Evolutionary conservation across 2,329 filamentous ascomycete species (phyloP), one percentile per base, ranked within the genome.

Genomic region (Ceratocystiopsis sp.): DNA sequence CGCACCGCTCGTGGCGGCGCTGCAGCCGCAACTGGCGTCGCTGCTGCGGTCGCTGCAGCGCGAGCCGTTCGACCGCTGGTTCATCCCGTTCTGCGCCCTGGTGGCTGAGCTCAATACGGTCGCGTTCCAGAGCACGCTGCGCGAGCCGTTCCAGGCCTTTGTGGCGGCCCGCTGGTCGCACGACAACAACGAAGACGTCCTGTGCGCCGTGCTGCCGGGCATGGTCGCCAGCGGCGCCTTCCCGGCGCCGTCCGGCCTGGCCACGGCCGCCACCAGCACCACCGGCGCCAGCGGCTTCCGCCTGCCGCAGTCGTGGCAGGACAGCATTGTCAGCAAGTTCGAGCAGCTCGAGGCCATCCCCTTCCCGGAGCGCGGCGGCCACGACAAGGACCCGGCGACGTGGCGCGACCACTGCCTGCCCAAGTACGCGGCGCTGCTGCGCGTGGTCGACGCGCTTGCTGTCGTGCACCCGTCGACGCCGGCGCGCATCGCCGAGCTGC

Each of bases 71-170:
- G 73, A 79, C 53, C 61, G 61, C 42, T 80, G 78, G 65, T 96
- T 94, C 57, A 70, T 96, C 37, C 71, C 78, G 0, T 94, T 96
- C 59, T 95, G 85, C 59, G 79, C 80, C 14, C 78, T 84, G 42
- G 78, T 91, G 51, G 79, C 84, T 0, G 73, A 84, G 43, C 66
- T 93, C 34, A 78, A 86, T 38, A 57, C 70, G 2, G 73, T 79
- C 42, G 73, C 83, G 35, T 98, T 96, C 55, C 73, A 77, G 43
- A 78, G 75, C 49, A 65, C 95, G n/a, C 70, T 93, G 32, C 67
- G 87, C 9, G 79, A 76, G 35, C 78, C 83, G 45, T 86, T 96
- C 51, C 84, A 93, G 58, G 84, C 75, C 73, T 95, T 91, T 53
- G 69, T 94, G 48, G 65, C 77, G 32, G 69, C 69, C 8, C 77